These are phyloP conservation scores for Cicer cuneatum DNA, from an alignment of 306 rosid species.

Conservation along the genomic window DNA sequence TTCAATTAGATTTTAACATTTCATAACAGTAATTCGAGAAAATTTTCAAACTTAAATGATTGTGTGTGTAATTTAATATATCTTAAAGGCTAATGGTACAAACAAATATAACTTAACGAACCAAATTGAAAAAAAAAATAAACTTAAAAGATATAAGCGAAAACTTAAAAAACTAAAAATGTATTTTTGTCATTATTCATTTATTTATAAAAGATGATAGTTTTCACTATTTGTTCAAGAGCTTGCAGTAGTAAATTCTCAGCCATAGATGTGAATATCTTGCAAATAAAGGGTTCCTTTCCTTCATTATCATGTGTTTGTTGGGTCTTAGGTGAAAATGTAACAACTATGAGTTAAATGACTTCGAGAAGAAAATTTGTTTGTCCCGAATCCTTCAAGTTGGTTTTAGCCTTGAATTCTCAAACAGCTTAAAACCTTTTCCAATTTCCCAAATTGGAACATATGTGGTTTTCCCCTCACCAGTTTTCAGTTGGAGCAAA, in stretches of 20 bases:
- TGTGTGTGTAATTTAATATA: too few relatives aligned
- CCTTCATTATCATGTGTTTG: constrained; percentile 49
- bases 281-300: constrained; percentile 1
- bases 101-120: too few relatives aligned
- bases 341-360: constrained; percentile 42
- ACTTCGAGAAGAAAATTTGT: constrained; percentile 39
- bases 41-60: too few relatives aligned
- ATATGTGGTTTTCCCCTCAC: constrained; percentile 3
- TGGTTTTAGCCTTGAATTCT: constrained; percentile 16
- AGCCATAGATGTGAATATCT: not conserved
- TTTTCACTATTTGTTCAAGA: not conserved
- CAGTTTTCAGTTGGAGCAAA: constrained; percentile 3
- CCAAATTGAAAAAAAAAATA: too few relatives aligned
- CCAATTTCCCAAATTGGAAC: constrained; percentile 21
- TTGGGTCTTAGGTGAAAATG: constrained; percentile 54
- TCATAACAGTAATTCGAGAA: too few relatives aligned
- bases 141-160: too few relatives aligned
- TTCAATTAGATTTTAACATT: too few relatives aligned
- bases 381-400: constrained; percentile 18
- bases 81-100: too few relatives aligned
- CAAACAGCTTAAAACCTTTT: constrained; percentile 16
- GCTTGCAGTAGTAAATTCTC: not conserved
- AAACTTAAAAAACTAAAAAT: too few relatives aligned
- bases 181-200: too few relatives aligned
- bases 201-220: not conserved